Evolutionary conservation across 2,329 filamentous ascomycete species (phyloP), one percentile per base, ranked within the genome.

Genomic region (Stylonectria norvegica): DNA sequence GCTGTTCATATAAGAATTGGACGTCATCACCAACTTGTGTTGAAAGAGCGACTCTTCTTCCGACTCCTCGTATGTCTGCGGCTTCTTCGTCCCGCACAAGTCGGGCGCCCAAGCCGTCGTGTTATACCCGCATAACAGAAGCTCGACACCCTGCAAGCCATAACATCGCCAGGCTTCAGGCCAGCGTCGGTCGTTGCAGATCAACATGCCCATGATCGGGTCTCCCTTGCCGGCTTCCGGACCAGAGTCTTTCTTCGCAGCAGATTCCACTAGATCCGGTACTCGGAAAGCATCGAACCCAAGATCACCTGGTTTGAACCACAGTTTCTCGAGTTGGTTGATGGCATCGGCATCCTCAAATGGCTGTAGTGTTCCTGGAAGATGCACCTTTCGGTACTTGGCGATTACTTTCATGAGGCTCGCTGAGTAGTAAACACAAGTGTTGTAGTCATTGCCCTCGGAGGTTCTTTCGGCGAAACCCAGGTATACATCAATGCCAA

Each of bases 101-200:
- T 40, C 31, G 1, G 38, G 38, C 3, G 38, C 38, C 11, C 27
- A 40, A 3, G 30, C 38, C 12, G 30, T 12, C 2, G 38, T 28
- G 6, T 40, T 40, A 16, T 40, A 40, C 10, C 38, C 38, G 11
- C 32, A 32, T 5, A 40, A 22, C 12, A 40, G 23, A 15, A 40
- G 8, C 17, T 40, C 38, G 8, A 32, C 32, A 3, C 38, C 38
- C 14, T 40, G 38, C 8, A 40, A 11, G 17, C 38, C 38, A 18
- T 40, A 35, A 10, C 20, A 25, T 17, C 38, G n/a, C 38, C 38
- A 40, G 8, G 22, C 32, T 25, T 40, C 38, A 4, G 38, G 31
- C 38, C 38, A 40, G 4, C 38, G 31, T 9, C 38, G 38, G 16
- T 40, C 38, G 23, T 40, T 40, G 32, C 38, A 40, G 18, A 40